Evolutionary conservation across 1,284 basidiomycete species (phyloP).

Genomic region (Fomitopsis schrenkii): DNA sequence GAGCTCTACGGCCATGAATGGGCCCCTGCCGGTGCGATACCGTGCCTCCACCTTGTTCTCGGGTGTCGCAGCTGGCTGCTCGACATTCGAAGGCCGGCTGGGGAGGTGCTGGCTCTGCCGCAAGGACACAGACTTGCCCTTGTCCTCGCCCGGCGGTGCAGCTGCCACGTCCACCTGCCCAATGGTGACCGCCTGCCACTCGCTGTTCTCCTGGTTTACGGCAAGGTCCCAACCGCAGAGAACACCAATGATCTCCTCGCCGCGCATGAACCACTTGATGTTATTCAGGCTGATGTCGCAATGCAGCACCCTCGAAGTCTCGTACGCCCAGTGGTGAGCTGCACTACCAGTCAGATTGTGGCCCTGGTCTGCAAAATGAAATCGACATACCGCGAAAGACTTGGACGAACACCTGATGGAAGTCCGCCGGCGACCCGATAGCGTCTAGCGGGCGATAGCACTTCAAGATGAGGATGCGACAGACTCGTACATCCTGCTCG

Average conservation of each 20-base stretch:
- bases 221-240: slow-evolving; percentile 25
- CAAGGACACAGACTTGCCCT: not conserved
- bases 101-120: no score
- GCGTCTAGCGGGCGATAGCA: not conserved
- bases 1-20: slow-evolving; percentile 26
- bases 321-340: slow-evolving; percentile 9
- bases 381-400: not conserved
- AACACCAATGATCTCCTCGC: slow-evolving; percentile 14
- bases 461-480: not conserved
- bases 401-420: not conserved
- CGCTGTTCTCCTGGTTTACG: not conserved
- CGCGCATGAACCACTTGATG: slow-evolving; percentile 19
- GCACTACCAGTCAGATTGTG: not conserved
- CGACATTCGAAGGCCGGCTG: no score
- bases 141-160: not conserved
- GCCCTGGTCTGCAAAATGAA: no score
- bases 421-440: not conserved
- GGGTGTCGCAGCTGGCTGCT: no score
- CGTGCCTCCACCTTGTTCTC: not conserved
- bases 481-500: not conserved
- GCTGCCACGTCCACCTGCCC: not conserved
- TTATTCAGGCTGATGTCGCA: slow-evolving; percentile 26
- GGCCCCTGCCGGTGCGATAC: slow-evolving; percentile 22
- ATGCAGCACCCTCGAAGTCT: slow-evolving; percentile 13
- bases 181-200: not conserved